Evolutionary conservation across 1,284 basidiomycete species (phyloP).

Genomic region (Moesziomyces antarcticus): DNA sequence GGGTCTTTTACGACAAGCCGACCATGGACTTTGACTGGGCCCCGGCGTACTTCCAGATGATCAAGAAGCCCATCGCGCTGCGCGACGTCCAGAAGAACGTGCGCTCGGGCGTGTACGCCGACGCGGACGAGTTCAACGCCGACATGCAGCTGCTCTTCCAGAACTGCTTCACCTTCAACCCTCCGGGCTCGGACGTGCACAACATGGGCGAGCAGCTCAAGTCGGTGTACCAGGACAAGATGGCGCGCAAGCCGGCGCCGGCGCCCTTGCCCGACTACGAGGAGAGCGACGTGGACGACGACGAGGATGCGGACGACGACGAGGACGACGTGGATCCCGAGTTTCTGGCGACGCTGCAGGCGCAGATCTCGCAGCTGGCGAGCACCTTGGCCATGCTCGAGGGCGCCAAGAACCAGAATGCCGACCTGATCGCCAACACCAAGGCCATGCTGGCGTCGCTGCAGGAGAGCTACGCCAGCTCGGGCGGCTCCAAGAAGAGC

Average conservation of each 20-base stretch:
- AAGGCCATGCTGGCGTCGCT: slow-evolving; percentile 55
- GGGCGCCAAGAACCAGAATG: slow-evolving; percentile 58
- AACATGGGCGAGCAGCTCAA: slow-evolving; percentile 73
- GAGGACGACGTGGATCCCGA: slow-evolving; percentile 52
- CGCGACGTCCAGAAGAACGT: slow-evolving; percentile 74
- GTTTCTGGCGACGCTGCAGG: slow-evolving; percentile 51
- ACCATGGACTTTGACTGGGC: slow-evolving; percentile 81
- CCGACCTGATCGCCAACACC: slow-evolving; percentile 56
- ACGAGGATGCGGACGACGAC: slow-evolving; percentile 59
- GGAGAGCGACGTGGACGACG: slow-evolving; percentile 69
- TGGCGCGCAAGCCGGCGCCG: slow-evolving; percentile 77
- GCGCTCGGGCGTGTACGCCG: slow-evolving; percentile 79
- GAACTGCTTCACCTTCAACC: slow-evolving; percentile 94
- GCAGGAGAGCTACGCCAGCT: slow-evolving; percentile 51
- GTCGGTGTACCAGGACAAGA: slow-evolving; percentile 89
- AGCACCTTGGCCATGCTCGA: slow-evolving; percentile 58
- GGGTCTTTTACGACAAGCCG: slow-evolving; percentile 92
- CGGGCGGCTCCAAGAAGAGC: slow-evolving; percentile 49
- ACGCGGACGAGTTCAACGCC: slow-evolving; percentile 81
- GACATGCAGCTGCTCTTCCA: slow-evolving; percentile 94
- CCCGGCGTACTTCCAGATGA: slow-evolving; percentile 84
- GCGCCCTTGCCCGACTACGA: slow-evolving; percentile 62
- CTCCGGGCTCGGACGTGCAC: slow-evolving; percentile 85
- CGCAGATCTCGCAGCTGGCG: slow-evolving; percentile 58
- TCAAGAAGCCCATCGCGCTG: slow-evolving; percentile 92